Conservation (phyloP, 176 grass and related monocot species). For the Cenchrus purpureus region DNA sequence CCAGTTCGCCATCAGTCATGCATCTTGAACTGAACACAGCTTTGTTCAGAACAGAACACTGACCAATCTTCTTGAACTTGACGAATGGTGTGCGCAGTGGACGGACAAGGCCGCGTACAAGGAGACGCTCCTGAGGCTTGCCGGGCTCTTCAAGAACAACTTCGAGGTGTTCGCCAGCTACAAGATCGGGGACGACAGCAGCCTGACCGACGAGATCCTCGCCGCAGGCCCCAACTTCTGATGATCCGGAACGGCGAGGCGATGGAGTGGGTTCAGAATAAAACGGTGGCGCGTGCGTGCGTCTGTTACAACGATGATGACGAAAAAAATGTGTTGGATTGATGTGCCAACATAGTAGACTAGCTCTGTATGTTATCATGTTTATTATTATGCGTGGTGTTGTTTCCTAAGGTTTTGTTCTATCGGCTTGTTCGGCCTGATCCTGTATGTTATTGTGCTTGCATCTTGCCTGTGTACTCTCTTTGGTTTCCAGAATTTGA, state of each 20-base stretch:
- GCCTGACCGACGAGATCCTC: slow-evolving; percentile 91
- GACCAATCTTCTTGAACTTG: not conserved
- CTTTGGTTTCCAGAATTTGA: slow-evolving; percentile 8
- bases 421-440: not conserved
- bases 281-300: slow-evolving; percentile 15
- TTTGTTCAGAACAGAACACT: not conserved
- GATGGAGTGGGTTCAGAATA: slow-evolving; percentile 51
- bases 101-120: slow-evolving; percentile 74
- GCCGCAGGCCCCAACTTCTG: slow-evolving; percentile 89
- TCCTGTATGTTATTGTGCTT: not conserved
- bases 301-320: slow-evolving; percentile 33
- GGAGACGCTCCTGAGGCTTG: slow-evolving; percentile 87
- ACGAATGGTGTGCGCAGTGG: slow-evolving; percentile 56
- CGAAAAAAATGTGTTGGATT: slow-evolving; percentile 25
- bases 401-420: not conserved
- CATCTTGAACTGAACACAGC: not conserved
- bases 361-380: slow-evolving; percentile 33
- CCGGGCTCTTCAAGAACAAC: slow-evolving; percentile 92
- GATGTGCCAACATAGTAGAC: slow-evolving; percentile 22
- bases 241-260: slow-evolving; percentile 35
- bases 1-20: not conserved
- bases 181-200: slow-evolving; percentile 74
- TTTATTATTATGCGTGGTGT: not conserved
- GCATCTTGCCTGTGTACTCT: slow-evolving; percentile 8
- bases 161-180: slow-evolving; percentile 95